Base-by-base conservation (phyloP, 345 rosid genomes). In the Acer negundo region DNA sequence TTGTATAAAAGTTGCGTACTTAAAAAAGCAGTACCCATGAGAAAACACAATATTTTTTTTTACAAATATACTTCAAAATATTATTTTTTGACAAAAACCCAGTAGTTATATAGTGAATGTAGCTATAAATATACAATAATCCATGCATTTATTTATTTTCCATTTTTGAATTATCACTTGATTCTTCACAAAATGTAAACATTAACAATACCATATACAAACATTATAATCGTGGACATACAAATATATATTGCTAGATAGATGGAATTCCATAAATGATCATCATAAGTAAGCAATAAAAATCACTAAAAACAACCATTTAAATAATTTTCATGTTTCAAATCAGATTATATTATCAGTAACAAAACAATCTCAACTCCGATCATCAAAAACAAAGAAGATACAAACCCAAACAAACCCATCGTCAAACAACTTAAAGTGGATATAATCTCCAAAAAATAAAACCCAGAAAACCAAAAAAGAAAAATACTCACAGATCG, bases 401-500 rank as follows among this genome's bases (percentile, higher is more conserved):
- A 42, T 7, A 42, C 46, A 42, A 42, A 9, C 46, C 42, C 42
- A 65, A 23, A 65, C 8, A 73, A 86, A 74, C 77, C 81, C 84
- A 88, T 83, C 77, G 79, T 81, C 79, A 46, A 81, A 71, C 56
- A 46, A 67, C 44, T 44, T 13, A 75, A 40, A 20, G 46, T 35
- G 38, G 38, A 35, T 35, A 35, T 53, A 67, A 19, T 46, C 85
- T 17, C 24, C 73, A 80, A 71, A 72, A 56, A 80, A 77, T 20
- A 40, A 8, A 73, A 75, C 72, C 44, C 11, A 23, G 64, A 81
- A 76, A 75, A 35, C 38, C 72, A 55, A 76, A 70, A 70, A 79
- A 73, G 67, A 42, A 62, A 71, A n/a, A 3, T 73, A 88, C 93
- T 84, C 75, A 82, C 88, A 76, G 89, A 90, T 88, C 87, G 93